Conservation (phyloP, 1,284 basidiomycete species). For the Puccinia triticina region DNA sequence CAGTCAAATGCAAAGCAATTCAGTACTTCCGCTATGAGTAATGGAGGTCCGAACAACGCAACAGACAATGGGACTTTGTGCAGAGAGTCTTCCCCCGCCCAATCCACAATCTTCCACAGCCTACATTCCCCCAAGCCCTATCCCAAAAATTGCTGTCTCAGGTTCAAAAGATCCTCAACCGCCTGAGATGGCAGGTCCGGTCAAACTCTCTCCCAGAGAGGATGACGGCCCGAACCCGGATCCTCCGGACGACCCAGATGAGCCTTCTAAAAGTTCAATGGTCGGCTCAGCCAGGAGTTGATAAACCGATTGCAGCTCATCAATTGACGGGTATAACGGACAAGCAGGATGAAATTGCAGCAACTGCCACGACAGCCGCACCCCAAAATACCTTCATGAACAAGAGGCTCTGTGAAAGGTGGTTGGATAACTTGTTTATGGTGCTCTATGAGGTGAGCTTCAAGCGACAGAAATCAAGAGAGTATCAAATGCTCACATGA, state of each 20-base stretch:
- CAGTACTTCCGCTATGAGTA: no score
- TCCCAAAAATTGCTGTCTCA: slow-evolving; percentile 46
- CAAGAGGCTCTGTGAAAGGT: no score
- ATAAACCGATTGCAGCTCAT: slow-evolving; percentile 45
- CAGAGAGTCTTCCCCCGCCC: slow-evolving; percentile 12
- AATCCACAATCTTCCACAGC: slow-evolving; percentile 6
- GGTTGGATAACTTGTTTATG: no score
- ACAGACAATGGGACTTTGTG: not conserved
- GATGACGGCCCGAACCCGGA: no score
- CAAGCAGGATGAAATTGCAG: no score
- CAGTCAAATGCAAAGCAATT: no score
- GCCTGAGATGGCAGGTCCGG: no score
- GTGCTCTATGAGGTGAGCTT: no score
- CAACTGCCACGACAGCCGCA: no score
- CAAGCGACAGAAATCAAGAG: not conserved
- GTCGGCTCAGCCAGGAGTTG: slow-evolving; percentile 35
- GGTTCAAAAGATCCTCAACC: slow-evolving; percentile 34
- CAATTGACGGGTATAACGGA: not conserved
- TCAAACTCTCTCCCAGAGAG: no score
- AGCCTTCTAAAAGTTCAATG: slow-evolving; percentile 25
- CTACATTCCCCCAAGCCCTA: slow-evolving; percentile 34
- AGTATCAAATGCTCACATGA: not conserved
- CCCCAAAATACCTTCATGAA: no score
- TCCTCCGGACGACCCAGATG: no score
- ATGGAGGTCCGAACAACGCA: not conserved